phyloP scores from a whole-genome alignment of 441 rosid species.

The Lepidium campestre region DNA sequence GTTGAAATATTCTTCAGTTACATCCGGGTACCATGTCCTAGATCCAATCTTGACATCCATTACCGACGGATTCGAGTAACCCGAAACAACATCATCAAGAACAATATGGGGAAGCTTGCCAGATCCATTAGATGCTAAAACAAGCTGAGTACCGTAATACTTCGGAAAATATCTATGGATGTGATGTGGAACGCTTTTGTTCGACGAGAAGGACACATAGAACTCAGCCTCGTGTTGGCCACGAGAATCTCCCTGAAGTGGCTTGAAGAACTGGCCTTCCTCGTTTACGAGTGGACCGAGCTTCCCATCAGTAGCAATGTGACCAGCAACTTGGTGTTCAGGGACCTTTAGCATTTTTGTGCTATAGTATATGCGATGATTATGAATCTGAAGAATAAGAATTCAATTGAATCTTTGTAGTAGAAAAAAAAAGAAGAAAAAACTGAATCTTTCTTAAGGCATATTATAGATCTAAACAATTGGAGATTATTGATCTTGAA shows the following conservation, averaged over 20 bases:
- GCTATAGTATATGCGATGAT: not conserved
- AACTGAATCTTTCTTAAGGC: not conserved
- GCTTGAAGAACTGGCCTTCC: slow-evolving; percentile 79
- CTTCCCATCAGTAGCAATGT: slow-evolving; percentile 49
- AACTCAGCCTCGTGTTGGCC: slow-evolving; percentile 62
- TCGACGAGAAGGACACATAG: slow-evolving; percentile 54
- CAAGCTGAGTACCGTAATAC: slow-evolving; percentile 55
- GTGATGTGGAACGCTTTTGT: slow-evolving; percentile 50
- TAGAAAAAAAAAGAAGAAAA: not conserved
- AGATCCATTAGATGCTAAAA: slow-evolving; percentile 84
- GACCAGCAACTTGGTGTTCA: slow-evolving; percentile 97
- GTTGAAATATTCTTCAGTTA: slow-evolving; percentile 58
- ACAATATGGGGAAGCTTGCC: slow-evolving; percentile 50
- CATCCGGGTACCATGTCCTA: slow-evolving; percentile 85
- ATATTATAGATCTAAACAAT: not conserved
- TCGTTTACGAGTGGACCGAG: slow-evolving; percentile 83
- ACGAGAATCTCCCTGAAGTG: slow-evolving; percentile 69
- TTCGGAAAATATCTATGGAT: slow-evolving; percentile 59
- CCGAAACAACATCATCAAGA: slow-evolving; percentile 57
- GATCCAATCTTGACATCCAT: slow-evolving; percentile 92
- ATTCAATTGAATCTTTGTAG: slow-evolving; percentile 3
- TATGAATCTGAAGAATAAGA: not conserved
- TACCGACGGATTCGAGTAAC: slow-evolving; percentile 43
- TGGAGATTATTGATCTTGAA: not conserved
- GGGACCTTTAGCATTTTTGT: slow-evolving; percentile 66